Evolutionary conservation across 2,329 filamentous ascomycete species (phyloP).

Genomic region (Xylariaceae sp.): DNA sequence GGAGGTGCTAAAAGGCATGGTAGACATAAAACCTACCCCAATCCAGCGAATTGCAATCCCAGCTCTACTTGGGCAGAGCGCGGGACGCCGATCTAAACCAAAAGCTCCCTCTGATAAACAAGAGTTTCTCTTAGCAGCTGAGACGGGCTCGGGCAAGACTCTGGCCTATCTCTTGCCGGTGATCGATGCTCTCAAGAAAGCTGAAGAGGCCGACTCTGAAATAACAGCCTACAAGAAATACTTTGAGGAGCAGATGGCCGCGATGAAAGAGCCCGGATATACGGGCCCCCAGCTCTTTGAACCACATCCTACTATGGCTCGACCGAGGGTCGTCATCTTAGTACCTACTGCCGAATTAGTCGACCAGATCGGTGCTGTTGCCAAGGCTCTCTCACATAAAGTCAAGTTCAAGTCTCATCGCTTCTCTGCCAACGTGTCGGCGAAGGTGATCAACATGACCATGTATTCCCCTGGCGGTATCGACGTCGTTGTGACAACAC

Average conservation of each 20-base stretch:
- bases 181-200: slow-evolving; percentile 81
- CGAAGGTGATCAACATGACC: slow-evolving; percentile 79
- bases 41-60: slow-evolving; percentile 90
- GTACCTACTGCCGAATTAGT: slow-evolving; percentile 94
- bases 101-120: slow-evolving; percentile 41
- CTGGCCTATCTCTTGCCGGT: slow-evolving; percentile 86
- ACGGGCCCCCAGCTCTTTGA: slow-evolving; percentile 69
- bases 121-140: slow-evolving; percentile 83
- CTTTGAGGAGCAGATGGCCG: slow-evolving; percentile 57
- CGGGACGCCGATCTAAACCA: slow-evolving; percentile 40
- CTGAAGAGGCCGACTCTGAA: slow-evolving; percentile 63
- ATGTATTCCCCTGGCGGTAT: slow-evolving; percentile 81
- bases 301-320: slow-evolving; percentile 72
- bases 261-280: slow-evolving; percentile 55
- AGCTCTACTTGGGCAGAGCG: slow-evolving; percentile 65
- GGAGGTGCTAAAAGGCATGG: slow-evolving; percentile 75
- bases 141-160: slow-evolving; percentile 97
- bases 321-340: slow-evolving; percentile 82
- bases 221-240: slow-evolving; percentile 61
- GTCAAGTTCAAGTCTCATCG: slow-evolving; percentile 85
- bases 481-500: slow-evolving; percentile 85
- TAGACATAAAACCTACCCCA: slow-evolving; percentile 79
- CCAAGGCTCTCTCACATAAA: slow-evolving; percentile 81
- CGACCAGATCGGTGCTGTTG: slow-evolving; percentile 77
- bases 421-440: slow-evolving; percentile 76